phyloP scores from a whole-genome alignment of 208 protist genomes.

The Crithidia expoeki region DNA sequence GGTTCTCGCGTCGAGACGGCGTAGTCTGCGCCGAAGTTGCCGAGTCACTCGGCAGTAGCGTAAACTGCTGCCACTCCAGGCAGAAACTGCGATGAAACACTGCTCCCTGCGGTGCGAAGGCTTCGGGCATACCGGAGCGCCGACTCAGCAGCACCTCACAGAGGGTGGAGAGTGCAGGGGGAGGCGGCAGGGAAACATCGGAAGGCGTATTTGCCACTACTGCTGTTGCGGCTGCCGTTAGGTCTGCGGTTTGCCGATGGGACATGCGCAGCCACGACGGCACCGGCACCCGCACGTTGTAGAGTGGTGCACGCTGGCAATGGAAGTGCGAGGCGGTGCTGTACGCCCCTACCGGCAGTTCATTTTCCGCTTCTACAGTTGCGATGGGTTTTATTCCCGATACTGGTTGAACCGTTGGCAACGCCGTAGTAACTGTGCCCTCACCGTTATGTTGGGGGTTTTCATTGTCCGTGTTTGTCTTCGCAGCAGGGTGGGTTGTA shows the following conservation, averaged over 20 bases:
- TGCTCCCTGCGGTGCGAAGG: background rate
- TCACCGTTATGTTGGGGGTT: background rate
- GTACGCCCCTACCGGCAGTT: constrained; percentile 30
- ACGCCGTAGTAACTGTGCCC: background rate
- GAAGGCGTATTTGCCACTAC: background rate
- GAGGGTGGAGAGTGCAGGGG: constrained; percentile 17
- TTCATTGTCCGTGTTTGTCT: background rate
- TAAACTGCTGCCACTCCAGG: constrained; percentile 27
- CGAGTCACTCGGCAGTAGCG: constrained; percentile 4
- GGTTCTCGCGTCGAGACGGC: background rate
- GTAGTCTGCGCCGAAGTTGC: background rate
- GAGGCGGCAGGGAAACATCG: background rate
- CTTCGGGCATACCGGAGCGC: constrained; percentile 16
- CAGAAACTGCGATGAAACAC: constrained; percentile 32
- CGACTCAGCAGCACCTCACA: constrained; percentile 27
- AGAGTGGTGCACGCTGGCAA: constrained; percentile 41
- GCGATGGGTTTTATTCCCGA: background rate
- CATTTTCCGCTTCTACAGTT: background rate
- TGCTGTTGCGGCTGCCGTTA: background rate
- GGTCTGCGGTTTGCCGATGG: background rate
- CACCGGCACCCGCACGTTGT: constrained; percentile 26
- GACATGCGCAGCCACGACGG: constrained; percentile 29
- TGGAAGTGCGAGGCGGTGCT: constrained; percentile 33
- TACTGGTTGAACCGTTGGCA: background rate
- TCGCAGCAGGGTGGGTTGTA: background rate